phyloP scores from a whole-genome alignment of 1,284 basidiomycete genomes.

The Melampsora larici-populina region DNA sequence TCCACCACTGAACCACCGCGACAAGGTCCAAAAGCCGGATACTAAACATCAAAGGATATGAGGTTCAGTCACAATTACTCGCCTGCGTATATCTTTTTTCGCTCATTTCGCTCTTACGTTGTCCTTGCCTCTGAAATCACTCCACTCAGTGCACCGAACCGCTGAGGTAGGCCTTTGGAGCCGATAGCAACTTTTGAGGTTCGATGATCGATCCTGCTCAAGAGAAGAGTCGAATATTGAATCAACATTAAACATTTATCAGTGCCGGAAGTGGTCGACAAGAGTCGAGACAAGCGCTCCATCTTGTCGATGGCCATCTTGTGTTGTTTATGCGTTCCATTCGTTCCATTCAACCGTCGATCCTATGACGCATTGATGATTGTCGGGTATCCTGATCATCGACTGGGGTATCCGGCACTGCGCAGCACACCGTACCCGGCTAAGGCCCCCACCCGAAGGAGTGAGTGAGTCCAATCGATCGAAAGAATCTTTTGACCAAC shows the following conservation, averaged over 20 bases:
- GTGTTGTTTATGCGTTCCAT: too few species aligned
- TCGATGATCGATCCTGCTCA: conserved; percentile 11
- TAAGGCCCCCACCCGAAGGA: too few species aligned
- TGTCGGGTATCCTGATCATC: too few species aligned
- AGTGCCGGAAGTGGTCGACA: conserved; percentile 35
- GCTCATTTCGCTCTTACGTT: conserved; percentile 6
- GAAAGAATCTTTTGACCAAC: too few species aligned
- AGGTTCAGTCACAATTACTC: too few species aligned
- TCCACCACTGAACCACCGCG: conserved; percentile 27
- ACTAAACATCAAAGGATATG: background rate
- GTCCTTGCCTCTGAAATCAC: conserved; percentile 40
- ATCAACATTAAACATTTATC: conserved; percentile 42
- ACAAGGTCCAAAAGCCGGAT: conserved; percentile 38
- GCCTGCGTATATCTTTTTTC: background rate
- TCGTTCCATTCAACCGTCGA: too few species aligned
- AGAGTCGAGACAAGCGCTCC: conserved; percentile 33
- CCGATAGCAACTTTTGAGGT: background rate
- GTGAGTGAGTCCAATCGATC: too few species aligned
- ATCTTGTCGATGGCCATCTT: conserved; percentile 4
- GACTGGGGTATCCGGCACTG: too few species aligned
- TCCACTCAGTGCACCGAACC: conserved; percentile 23
- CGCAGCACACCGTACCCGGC: background rate
- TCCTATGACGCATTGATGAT: too few species aligned
- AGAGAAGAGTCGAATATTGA: conserved; percentile 26
- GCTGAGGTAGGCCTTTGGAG: conserved; percentile 3